Evolutionary conservation across 305 asterid genomes (phyloP).

Genomic region (Rubia tinctorum): DNA sequence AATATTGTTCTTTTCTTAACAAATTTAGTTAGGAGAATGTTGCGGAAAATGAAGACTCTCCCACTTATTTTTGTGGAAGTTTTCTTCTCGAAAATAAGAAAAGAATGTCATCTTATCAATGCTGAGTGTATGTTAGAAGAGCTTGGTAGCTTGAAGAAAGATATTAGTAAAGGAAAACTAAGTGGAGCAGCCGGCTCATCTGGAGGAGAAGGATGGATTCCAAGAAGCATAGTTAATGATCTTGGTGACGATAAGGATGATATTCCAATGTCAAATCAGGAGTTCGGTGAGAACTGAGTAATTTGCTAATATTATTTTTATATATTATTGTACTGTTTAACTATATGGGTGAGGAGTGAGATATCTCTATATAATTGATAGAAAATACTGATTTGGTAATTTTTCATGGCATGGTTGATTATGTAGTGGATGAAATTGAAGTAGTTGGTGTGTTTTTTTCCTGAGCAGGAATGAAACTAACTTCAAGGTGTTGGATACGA

Average conservation of each 20-base stretch:
- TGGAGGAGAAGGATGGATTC: slow-evolving; percentile 53
- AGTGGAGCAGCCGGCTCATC: slow-evolving; percentile 46
- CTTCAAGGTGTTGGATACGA: slow-evolving; percentile 22
- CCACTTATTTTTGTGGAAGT: slow-evolving; percentile 88
- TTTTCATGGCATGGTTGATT: too few relatives aligned
- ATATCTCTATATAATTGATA: too few relatives aligned
- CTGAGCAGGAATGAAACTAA: slow-evolving; percentile 35
- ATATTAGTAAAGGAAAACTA: slow-evolving; percentile 28
- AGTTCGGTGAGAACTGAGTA: slow-evolving; percentile 7
- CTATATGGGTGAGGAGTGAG: too few relatives aligned
- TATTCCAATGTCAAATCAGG: slow-evolving; percentile 33
- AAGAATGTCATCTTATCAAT: slow-evolving; percentile 78
- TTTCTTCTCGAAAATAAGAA: slow-evolving; percentile 75
- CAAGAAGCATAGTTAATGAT: slow-evolving; percentile 90
- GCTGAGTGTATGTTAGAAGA: slow-evolving; percentile 79
- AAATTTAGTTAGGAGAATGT: slow-evolving; percentile 78
- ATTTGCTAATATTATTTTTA: too few relatives aligned
- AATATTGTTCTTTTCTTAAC: slow-evolving; percentile 70
- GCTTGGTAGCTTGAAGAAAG: slow-evolving; percentile 47
- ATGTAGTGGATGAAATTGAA: not conserved
- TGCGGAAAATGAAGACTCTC: slow-evolving; percentile 77
- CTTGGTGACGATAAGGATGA: slow-evolving; percentile 89
- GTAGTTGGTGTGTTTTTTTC: slow-evolving; percentile 11
- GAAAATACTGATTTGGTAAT: too few relatives aligned
- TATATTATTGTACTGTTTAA: too few relatives aligned